Percentiles rank a stretch among this genome's conserved stretches.
phyloP scores from a whole-genome alignment of 768 basidiomycete genomes.

The Suillus placidus region DNA sequence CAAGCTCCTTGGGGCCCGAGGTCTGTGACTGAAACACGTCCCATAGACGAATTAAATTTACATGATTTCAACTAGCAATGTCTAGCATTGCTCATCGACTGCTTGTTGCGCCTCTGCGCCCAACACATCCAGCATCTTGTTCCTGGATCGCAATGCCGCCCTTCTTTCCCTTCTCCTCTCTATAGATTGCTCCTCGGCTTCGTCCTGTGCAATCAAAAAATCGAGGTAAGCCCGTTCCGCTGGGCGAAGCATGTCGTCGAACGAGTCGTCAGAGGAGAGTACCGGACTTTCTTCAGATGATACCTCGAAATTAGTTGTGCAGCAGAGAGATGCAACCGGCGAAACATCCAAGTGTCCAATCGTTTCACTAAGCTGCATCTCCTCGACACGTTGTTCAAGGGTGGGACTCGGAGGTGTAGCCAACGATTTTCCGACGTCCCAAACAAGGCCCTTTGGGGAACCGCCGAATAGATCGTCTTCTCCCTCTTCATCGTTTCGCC shows the following conservation, averaged over 20 bases:
- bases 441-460: conserved; percentile 7
- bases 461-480: not conserved
- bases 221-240: conserved; percentile 5
- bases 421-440: conserved; percentile 20
- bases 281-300: not conserved
- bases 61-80: not conserved
- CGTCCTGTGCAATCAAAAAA: not conserved
- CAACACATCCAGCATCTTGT: conserved; percentile 16
- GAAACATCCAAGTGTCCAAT: conserved; percentile 2
- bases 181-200: conserved; percentile 1
- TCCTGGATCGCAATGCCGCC: conserved; percentile 11
- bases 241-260: not conserved
- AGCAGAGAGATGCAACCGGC: not conserved
- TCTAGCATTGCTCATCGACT: conserved; percentile 5
- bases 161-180: conserved; percentile 7
- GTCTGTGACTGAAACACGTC: too few species aligned
- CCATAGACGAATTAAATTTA: not conserved
- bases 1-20: too few species aligned
- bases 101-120: conserved; percentile 12
- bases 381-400: conserved; percentile 4
- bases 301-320: not conserved
- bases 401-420: conserved; percentile 2
- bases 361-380: not conserved
- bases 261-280: not conserved
- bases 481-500: conserved; percentile 1